Conservation (phyloP, 768 basidiomycete genomes). For the Cystofilobasidium macerans region DNA sequence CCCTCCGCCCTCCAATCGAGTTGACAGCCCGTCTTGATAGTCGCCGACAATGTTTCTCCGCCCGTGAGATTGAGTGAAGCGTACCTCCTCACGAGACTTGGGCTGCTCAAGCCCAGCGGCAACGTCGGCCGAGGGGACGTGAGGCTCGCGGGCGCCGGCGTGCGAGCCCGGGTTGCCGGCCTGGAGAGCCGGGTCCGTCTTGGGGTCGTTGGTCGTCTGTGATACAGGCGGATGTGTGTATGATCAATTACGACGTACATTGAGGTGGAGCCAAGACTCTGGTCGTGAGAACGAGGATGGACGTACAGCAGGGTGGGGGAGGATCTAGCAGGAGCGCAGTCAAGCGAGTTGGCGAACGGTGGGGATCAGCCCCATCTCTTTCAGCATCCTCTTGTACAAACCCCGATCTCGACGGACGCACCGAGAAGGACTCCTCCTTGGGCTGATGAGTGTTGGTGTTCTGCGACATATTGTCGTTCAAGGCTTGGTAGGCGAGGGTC, state of each 20-base stretch:
- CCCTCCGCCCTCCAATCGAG: background rate
- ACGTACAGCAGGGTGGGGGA: conserved; percentile 24
- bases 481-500: background rate
- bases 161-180: background rate
- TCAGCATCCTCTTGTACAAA: background rate
- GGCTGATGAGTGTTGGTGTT: conserved; percentile 17
- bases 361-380: background rate
- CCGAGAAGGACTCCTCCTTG: conserved; percentile 24
- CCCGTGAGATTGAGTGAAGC: background rate
- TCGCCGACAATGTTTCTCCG: too few relatives aligned
- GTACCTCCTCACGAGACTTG: conserved; percentile 24
- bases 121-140: conserved; percentile 16
- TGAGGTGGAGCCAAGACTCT: too few relatives aligned
- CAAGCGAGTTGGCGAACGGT: background rate
- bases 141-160: conserved; percentile 15
- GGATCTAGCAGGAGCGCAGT: conserved; percentile 12
- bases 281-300: background rate
- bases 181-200: conserved; percentile 21
- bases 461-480: conserved; percentile 10
- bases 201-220: conserved; percentile 25
- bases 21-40: background rate
- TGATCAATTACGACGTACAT: background rate
- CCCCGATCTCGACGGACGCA: background rate
- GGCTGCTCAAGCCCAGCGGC: conserved; percentile 17
- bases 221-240: background rate